phyloP scores from a whole-genome alignment of 192 early-diverging fungal genomes.

The Ambispora gerdemannii region DNA sequence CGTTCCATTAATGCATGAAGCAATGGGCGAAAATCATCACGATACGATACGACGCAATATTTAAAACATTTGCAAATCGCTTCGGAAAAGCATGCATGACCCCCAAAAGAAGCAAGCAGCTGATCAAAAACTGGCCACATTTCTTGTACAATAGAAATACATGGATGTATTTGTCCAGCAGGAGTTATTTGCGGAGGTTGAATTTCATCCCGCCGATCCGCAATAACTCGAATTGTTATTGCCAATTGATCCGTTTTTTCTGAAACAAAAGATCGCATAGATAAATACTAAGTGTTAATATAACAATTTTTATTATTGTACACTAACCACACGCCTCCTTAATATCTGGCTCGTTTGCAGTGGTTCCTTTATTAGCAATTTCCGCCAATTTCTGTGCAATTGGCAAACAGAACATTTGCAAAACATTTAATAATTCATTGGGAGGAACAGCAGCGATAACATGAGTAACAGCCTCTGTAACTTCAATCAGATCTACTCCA shows the following conservation, averaged over 20 bases:
- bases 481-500: slow-evolving; percentile 66
- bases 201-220: slow-evolving; percentile 7
- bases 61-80: slow-evolving; percentile 56
- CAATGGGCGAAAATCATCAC: slow-evolving; percentile 51
- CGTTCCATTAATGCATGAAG: slow-evolving; percentile 57
- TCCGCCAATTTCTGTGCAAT: slow-evolving; percentile 69
- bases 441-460: slow-evolving; percentile 79
- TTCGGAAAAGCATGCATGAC: slow-evolving; percentile 45
- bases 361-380: slow-evolving; percentile 47
- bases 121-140: slow-evolving; percentile 73
- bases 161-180: slow-evolving; percentile 56
- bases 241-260: slow-evolving; percentile 32
- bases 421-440: slow-evolving; percentile 51
- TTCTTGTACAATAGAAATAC: slow-evolving; percentile 58
- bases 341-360: slow-evolving; percentile 38
- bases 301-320: slow-evolving; percentile 63
- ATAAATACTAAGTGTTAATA: slow-evolving; percentile 18
- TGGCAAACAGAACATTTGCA: slow-evolving; percentile 71
- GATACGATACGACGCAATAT: slow-evolving; percentile 56
- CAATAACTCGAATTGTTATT: slow-evolving; percentile 9
- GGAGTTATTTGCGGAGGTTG: slow-evolving; percentile 26
- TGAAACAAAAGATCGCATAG: slow-evolving; percentile 38
- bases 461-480: slow-evolving; percentile 87
- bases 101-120: slow-evolving; percentile 52
- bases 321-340: slow-evolving; percentile 35